Evolutionary conservation across 2,329 filamentous ascomycete genomes (phyloP).

Genomic region (Colletotrichum lentis): DNA sequence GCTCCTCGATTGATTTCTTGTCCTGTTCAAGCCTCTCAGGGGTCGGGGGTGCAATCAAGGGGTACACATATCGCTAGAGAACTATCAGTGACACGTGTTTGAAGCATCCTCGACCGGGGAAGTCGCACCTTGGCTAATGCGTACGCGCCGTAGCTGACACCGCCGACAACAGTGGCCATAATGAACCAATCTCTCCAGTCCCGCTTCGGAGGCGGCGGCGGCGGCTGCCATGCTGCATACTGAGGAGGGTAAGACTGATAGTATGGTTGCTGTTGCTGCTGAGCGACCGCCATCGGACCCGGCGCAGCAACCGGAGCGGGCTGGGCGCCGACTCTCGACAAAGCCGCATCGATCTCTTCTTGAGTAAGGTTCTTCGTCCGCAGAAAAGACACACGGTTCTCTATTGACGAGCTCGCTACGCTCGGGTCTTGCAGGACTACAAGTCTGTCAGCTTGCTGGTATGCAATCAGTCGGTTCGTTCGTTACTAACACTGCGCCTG

Average conservation of each 20-base stretch:
- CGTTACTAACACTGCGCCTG: constrained; percentile 54
- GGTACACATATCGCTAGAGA: constrained; percentile 83
- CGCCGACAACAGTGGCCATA: constrained; percentile 94
- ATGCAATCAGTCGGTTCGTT: not conserved
- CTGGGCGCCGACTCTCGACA: constrained; percentile 76
- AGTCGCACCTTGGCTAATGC: constrained; percentile 78
- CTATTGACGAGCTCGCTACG: constrained; percentile 86
- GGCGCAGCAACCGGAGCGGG: constrained; percentile 50
- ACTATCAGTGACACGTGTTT: constrained; percentile 40
- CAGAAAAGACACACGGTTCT: constrained; percentile 91
- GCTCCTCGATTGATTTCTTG: constrained; percentile 89
- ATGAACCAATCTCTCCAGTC: constrained; percentile 99
- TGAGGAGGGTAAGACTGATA: constrained; percentile 60
- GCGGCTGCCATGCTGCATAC: constrained; percentile 65
- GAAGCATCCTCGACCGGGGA: not conserved
- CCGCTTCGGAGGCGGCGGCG: constrained; percentile 72
- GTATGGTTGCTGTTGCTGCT: constrained; percentile 53
- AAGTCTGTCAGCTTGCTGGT: constrained; percentile 5
- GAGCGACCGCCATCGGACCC: constrained; percentile 53
- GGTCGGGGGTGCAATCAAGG: constrained; percentile 90
- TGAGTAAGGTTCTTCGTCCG: constrained; percentile 97
- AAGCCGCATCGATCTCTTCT: constrained; percentile 88
- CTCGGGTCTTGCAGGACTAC: constrained; percentile 92
- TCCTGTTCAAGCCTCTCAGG: constrained; percentile 93
- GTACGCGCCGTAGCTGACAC: constrained; percentile 89